Evolutionary conservation across 169 alveolate genomes (phyloP), one percentile per base, ranked within the genome.

Genomic region (Plasmodium adleri): DNA sequence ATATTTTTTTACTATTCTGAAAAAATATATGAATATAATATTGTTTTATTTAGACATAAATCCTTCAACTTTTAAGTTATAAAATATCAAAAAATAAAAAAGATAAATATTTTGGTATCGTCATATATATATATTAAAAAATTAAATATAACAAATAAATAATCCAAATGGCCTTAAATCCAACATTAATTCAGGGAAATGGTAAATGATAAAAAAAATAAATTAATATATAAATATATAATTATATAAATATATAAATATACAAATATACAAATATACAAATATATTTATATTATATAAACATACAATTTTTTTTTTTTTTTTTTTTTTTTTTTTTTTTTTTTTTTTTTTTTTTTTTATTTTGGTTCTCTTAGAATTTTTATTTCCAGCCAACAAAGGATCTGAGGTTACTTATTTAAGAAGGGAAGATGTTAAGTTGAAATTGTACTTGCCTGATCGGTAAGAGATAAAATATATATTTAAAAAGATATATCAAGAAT

Each of bases 381-480:
- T 71, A 15, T 83, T 83, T 43, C 91, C 91, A 8, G 83, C 86
- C 17, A 83, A 83, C 43, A 83, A 83, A 52, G 91, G 85, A 83
- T 64, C 75, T n/a, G 92, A 71, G 45, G 58, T 50, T 58, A 86
- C 87, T 15, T 86, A 86, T 66, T 24, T 86, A 43, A 47, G 92
- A 86, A 62, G 86, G 10, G 87, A 86, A 5, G 59, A 62, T 64
- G 92, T 86, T 20, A 86, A 86, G 49, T 28, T 86, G 75, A 86
- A 86, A 43, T 67, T 86, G n/a, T 86, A 72, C 47, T 73, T 86
- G 39, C 92, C 92, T 0, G 92, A 86, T 54, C 47, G 92, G 92
- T 86, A 47, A 39, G 7, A 39, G 10, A 39, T 5, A 39, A 39
- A 39, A 39, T 39, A 39, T 39, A 5, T 39, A 5, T 39, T 39